Evolutionary conservation across 306 rosid genomes (phyloP).

Genomic region (Medicago ruthenica): DNA sequence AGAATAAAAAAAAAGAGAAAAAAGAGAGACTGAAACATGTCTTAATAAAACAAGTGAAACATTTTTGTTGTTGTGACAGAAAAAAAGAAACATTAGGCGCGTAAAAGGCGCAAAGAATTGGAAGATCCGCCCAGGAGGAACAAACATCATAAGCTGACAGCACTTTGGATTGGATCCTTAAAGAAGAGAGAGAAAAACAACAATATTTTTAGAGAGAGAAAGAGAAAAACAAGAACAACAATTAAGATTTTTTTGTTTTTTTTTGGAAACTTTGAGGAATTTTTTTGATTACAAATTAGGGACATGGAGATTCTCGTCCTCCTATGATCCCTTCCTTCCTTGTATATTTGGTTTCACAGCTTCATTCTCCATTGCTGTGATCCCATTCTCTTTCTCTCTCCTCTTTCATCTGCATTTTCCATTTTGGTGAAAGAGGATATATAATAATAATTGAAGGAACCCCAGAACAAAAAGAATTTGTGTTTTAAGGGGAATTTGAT

Average conservation of each 20-base stretch:
- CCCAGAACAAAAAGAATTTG: slow-evolving; percentile 43
- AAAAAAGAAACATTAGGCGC: slow-evolving; percentile 44
- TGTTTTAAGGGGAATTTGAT: slow-evolving; percentile 23
- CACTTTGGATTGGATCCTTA: slow-evolving; percentile 46
- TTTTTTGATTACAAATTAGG: slow-evolving; percentile 20
- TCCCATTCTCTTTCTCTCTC: slow-evolving; percentile 42
- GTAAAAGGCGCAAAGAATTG: slow-evolving; percentile 65
- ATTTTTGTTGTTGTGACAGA: slow-evolving; percentile 28
- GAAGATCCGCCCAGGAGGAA: slow-evolving; percentile 54
- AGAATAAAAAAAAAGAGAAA: too few species aligned
- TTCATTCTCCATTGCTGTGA: slow-evolving; percentile 49
- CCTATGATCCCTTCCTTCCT: slow-evolving; percentile 52
- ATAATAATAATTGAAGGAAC: slow-evolving; percentile 7
- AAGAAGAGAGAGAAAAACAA: slow-evolving; percentile 18
- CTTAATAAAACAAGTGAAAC: background rate
- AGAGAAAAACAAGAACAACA: background rate
- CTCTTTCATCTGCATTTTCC: slow-evolving; percentile 36
- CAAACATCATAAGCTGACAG: slow-evolving; percentile 51
- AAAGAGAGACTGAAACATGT: background rate
- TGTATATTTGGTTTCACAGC: slow-evolving; percentile 44
- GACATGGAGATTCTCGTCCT: slow-evolving; percentile 54
- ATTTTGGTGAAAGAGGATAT: slow-evolving; percentile 24
- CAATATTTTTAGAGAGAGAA: slow-evolving; percentile 17
- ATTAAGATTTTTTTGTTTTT: too few species aligned
- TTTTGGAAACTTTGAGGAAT: slow-evolving; percentile 28